phyloP scores from a whole-genome alignment of 441 rosid genomes.

The Gossypium davidsonii region DNA sequence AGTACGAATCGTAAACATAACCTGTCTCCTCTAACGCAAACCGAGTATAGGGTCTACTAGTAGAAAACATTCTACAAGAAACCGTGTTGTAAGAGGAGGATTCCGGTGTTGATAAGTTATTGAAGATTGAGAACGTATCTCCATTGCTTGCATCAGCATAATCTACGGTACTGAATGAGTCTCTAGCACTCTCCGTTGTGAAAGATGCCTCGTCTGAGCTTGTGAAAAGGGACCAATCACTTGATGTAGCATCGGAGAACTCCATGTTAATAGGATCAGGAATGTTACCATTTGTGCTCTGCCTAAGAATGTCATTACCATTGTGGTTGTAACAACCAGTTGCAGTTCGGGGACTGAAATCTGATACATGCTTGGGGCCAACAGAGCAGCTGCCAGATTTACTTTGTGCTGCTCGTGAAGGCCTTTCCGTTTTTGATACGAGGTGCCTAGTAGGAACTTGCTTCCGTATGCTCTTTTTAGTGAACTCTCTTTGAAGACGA shows the following conservation, averaged over 20 bases:
- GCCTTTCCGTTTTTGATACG: constrained; percentile 26
- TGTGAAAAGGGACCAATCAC: constrained; percentile 81
- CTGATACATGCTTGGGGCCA: constrained; percentile 20
- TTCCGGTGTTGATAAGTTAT: constrained; percentile 32
- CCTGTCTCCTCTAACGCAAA: constrained; percentile 44
- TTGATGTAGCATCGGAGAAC: constrained; percentile 59
- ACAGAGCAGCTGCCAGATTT: constrained; percentile 24
- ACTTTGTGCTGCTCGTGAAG: constrained; percentile 34
- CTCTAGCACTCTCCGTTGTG: constrained; percentile 82
- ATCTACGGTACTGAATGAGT: constrained; percentile 72
- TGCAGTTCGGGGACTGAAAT: constrained; percentile 18
- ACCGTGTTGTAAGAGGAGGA: constrained; percentile 38
- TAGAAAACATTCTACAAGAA: constrained; percentile 53
- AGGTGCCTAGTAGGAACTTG: constrained; percentile 28
- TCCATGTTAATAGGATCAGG: constrained; percentile 18
- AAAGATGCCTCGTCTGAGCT: constrained; percentile 88
- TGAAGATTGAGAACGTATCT: constrained; percentile 55
- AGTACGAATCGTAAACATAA: constrained; percentile 36
- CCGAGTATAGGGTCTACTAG: constrained; percentile 39
- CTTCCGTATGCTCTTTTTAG: constrained; percentile 28
- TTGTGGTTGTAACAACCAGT: constrained; percentile 4
- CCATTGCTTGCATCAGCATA: constrained; percentile 46
- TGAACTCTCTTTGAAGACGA: constrained; percentile 41
- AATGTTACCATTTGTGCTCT: constrained; percentile 17
- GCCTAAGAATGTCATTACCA: constrained; percentile 16